Percentiles rank a stretch among this genome's conserved stretches.
These are phyloP conservation scores for Colletotrichum abscissum DNA, from an alignment of 2,329 filamentous ascomycete genomes.

Conservation along the genomic window DNA sequence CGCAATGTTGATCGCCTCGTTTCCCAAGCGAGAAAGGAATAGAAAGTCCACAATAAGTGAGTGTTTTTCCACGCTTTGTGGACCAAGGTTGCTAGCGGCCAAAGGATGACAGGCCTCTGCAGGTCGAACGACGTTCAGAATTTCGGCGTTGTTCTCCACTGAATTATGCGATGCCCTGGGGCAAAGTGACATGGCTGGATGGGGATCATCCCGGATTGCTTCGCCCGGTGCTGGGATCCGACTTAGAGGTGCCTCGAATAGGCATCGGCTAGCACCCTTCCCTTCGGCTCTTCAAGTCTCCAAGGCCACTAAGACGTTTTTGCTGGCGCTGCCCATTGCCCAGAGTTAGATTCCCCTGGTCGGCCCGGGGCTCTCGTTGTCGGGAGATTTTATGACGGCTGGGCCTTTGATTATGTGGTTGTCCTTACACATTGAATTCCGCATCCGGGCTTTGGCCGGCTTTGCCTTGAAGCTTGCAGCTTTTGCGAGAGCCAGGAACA, in stretches of 20 bases:
- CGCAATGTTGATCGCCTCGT: conserved; percentile 2
- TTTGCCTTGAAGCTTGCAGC: neutral
- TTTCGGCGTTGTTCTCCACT: conserved; percentile 15
- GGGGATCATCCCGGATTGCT: conserved; percentile 18
- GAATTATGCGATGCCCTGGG: neutral
- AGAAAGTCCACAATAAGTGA: neutral
- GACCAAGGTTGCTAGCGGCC: conserved; percentile 18
- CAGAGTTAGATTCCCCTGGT: neutral
- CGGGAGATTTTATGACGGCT: neutral
- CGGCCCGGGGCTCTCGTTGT: neutral
- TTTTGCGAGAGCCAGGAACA: neutral
- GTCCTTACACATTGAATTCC: conserved; percentile 9
- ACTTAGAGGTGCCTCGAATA: neutral
- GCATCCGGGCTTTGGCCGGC: conserved; percentile 1
- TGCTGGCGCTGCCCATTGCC: neutral
- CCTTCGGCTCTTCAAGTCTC: neutral
- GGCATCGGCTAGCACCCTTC: neutral
- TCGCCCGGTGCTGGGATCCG: neutral
- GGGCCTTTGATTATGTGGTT: neutral
- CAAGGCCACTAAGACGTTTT: neutral
- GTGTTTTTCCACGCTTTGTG: conserved; percentile 11
- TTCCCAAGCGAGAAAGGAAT: neutral
- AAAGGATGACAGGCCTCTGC: neutral
- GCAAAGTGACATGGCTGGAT: neutral
- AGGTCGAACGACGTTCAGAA: conserved; percentile 13